phyloP scores from a whole-genome alignment of 176 grass and related monocot genomes.

The Olyra latifolia region DNA sequence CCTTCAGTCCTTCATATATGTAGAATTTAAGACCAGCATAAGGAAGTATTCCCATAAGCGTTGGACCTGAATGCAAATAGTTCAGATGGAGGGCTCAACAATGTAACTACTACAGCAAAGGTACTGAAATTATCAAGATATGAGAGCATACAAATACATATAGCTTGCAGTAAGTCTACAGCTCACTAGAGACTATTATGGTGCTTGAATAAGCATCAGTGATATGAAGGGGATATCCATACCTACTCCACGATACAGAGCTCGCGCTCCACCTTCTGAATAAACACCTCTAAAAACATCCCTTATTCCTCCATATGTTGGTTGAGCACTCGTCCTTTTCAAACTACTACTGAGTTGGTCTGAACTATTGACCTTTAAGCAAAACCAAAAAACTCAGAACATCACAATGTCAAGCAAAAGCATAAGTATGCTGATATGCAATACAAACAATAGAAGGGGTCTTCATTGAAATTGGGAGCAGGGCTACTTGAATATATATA shows the following conservation, averaged over 20 bases:
- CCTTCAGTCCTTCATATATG: slow-evolving; percentile 93
- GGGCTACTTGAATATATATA: neutral
- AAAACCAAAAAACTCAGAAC: slow-evolving; percentile 28
- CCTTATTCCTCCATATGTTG: slow-evolving; percentile 73
- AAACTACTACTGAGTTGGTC: slow-evolving; percentile 47
- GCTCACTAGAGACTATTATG: neutral
- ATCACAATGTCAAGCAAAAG: neutral
- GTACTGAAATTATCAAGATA: slow-evolving; percentile 9
- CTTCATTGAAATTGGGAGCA: neutral
- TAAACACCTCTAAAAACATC: slow-evolving; percentile 91
- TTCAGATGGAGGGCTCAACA: slow-evolving; percentile 1
- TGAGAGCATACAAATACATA: neutral
- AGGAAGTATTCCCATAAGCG: slow-evolving; percentile 89
- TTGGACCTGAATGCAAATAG: slow-evolving; percentile 63
- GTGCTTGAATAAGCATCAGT: neutral
- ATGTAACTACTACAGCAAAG: slow-evolving; percentile 5
- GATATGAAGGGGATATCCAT: slow-evolving; percentile 17
- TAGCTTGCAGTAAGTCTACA: neutral
- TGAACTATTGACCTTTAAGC: slow-evolving; percentile 50
- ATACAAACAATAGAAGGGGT: slow-evolving; percentile 4
- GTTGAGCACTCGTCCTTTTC: slow-evolving; percentile 48
- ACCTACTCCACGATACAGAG: slow-evolving; percentile 96
- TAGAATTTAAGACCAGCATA: slow-evolving; percentile 99
- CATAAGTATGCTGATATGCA: neutral
- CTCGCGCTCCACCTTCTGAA: slow-evolving; percentile 68